Percentiles rank a stretch among this genome's conserved stretches.
Conservation (phyloP, 1,284 basidiomycete species). For the Phlebopus sp. region DNA sequence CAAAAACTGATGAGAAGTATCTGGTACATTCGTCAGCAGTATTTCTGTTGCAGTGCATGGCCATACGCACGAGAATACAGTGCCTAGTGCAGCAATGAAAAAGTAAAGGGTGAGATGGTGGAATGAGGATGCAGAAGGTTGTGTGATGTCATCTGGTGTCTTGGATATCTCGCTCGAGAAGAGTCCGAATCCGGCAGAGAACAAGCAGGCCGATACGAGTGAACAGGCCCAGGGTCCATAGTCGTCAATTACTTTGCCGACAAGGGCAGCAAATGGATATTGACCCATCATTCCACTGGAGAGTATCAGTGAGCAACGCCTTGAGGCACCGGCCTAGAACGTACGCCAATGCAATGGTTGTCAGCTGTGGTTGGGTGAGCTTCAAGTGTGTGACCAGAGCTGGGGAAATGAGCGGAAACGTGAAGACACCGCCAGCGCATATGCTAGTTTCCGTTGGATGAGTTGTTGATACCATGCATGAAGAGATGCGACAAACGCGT, state of each 20-base stretch:
- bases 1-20: slow-evolving; percentile 72
- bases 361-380: slow-evolving; percentile 71
- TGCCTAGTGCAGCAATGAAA: slow-evolving; percentile 60
- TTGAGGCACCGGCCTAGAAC: slow-evolving; percentile 16
- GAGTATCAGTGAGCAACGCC: background rate
- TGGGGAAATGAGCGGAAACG: slow-evolving; percentile 70
- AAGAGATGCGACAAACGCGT: slow-evolving; percentile 49
- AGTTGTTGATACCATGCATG: background rate
- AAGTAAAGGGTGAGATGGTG: slow-evolving; percentile 56
- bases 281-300: slow-evolving; percentile 65
- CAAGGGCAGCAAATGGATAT: slow-evolving; percentile 60
- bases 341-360: slow-evolving; percentile 70
- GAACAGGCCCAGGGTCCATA: slow-evolving; percentile 66
- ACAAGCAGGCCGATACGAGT: slow-evolving; percentile 56
- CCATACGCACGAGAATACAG: slow-evolving; percentile 64
- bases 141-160: slow-evolving; percentile 37
- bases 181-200: slow-evolving; percentile 55
- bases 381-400: slow-evolving; percentile 54
- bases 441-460: slow-evolving; percentile 40
- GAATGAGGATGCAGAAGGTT: slow-evolving; percentile 44
- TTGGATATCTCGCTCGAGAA: slow-evolving; percentile 57
- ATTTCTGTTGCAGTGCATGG: background rate
- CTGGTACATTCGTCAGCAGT: slow-evolving; percentile 33
- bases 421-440: slow-evolving; percentile 72
- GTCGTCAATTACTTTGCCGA: slow-evolving; percentile 57